phyloP scores from a whole-genome alignment of 148 eudicot genomes.

The Dysphania ambrosioides region DNA sequence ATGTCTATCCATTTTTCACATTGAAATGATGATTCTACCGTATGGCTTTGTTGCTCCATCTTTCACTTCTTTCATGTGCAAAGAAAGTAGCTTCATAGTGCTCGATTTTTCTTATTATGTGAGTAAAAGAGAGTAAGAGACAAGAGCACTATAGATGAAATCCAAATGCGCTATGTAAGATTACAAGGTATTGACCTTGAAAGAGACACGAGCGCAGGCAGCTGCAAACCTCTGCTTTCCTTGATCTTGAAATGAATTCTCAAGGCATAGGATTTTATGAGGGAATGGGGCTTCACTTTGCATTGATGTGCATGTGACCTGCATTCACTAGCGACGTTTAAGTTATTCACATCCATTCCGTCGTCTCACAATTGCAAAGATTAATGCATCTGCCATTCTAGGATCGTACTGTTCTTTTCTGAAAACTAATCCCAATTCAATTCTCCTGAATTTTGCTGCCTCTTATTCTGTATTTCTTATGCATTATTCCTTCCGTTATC shows the following conservation, averaged over 20 bases:
- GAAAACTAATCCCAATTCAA: not conserved
- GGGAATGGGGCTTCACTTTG: not conserved
- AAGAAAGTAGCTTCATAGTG: not conserved
- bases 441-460: not conserved
- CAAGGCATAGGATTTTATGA: not conserved
- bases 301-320: slow-evolving; percentile 11
- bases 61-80: not conserved
- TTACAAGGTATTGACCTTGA: slow-evolving; percentile 2
- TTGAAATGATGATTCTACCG: not conserved
- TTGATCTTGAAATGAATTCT: not conserved
- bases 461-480: too few relatives aligned
- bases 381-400: not conserved
- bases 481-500: not conserved
- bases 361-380: not conserved
- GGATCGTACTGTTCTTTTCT: not conserved
- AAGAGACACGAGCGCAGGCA: not conserved
- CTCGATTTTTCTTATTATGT: too few relatives aligned
- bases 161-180: too few relatives aligned
- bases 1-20: not conserved
- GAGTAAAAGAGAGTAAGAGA: not conserved
- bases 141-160: not conserved
- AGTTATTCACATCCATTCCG: not conserved
- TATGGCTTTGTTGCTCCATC: not conserved
- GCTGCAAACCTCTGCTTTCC: not conserved
- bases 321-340: not conserved